phyloP scores from a whole-genome alignment of 768 basidiomycete species.

The Vararia minispora region DNA sequence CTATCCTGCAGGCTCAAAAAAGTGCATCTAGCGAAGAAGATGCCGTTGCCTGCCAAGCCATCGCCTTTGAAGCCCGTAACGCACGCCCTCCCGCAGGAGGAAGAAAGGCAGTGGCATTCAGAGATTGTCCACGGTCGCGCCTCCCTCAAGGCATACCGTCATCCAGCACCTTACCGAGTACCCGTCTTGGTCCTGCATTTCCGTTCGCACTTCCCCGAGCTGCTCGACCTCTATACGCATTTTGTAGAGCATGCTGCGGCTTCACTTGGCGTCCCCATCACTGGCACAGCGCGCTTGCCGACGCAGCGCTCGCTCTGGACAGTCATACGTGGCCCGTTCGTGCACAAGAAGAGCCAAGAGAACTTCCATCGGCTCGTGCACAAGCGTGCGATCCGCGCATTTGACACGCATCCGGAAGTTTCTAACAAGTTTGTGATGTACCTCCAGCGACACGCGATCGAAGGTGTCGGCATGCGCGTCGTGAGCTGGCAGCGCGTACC shows the following conservation, averaged over 20 bases:
- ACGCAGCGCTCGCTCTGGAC: conserved; percentile 77
- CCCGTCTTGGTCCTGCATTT: conserved; percentile 80
- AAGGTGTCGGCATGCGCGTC: conserved; percentile 81
- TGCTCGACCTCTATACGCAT: conserved; percentile 71
- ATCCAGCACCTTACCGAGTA: conserved; percentile 52
- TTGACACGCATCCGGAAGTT: conserved; percentile 73
- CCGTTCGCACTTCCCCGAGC: conserved; percentile 56
- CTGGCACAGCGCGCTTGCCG: conserved; percentile 54
- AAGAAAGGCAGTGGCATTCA: conserved; percentile 35
- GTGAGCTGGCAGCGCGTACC: conserved; percentile 65
- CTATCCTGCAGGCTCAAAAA: too few species aligned
- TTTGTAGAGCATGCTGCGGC: conserved; percentile 78
- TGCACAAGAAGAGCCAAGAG: conserved; percentile 89
- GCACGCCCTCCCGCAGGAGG: conserved; percentile 3
- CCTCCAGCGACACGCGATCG: conserved; percentile 59
- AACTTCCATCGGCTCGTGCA: conserved; percentile 85
- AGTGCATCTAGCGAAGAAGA: conserved; percentile 9
- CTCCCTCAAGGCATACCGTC: conserved; percentile 39
- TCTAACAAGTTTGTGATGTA: conserved; percentile 77
- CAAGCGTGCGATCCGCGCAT: conserved; percentile 82
- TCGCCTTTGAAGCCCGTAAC: neutral
- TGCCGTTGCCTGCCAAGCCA: conserved; percentile 10
- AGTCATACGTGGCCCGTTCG: conserved; percentile 76
- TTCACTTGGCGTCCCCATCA: conserved; percentile 74
- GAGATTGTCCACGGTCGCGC: conserved; percentile 53